These are phyloP conservation scores for Coemansia erecta DNA, from an alignment of 192 early-diverging fungal species.

Conservation along the genomic window DNA sequence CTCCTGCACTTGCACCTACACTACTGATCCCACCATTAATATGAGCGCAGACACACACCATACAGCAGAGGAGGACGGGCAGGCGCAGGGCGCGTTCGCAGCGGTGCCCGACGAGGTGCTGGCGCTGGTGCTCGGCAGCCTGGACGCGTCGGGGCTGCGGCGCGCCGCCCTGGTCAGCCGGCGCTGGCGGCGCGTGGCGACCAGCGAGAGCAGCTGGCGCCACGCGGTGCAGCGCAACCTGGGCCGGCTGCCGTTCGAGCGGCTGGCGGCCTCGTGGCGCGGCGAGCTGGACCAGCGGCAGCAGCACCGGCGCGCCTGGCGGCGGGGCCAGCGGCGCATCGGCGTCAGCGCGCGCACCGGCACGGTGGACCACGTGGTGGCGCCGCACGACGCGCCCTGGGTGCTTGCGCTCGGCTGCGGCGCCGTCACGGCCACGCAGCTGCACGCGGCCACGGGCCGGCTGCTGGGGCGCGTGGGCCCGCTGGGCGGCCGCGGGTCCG, in stretches of 20 bases:
- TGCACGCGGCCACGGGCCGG: constrained; percentile 14
- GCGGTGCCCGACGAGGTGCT: constrained; percentile 32
- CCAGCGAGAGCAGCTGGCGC: constrained; percentile 37
- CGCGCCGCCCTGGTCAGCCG: constrained; percentile 20
- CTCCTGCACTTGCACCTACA: too few species aligned
- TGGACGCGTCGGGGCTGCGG: constrained; percentile 17
- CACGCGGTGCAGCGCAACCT: constrained; percentile 19
- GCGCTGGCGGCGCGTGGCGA: constrained; percentile 20
- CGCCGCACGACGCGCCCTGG: constrained; percentile 26
- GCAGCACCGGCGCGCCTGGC: constrained; percentile 18
- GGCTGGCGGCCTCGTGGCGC: constrained; percentile 20
- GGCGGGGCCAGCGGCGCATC: not conserved
- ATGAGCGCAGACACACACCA: not conserved
- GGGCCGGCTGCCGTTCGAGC: constrained; percentile 17
- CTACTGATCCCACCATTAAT: too few species aligned
- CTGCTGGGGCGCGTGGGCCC: constrained; percentile 10
- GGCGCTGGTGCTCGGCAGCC: constrained; percentile 15
- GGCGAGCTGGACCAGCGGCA: constrained; percentile 18
- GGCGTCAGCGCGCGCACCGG: constrained; percentile 24
- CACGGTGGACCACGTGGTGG: constrained; percentile 22
- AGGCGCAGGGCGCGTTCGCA: not conserved
- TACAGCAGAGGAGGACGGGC: not conserved
- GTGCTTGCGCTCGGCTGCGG: constrained; percentile 27
- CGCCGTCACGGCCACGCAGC: not conserved
- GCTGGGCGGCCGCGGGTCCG: constrained; percentile 3